Evolutionary conservation across 2,329 filamentous ascomycete genomes (phyloP), one percentile per base, ranked within the genome.

Genomic region (Diaporthe helianthi): DNA sequence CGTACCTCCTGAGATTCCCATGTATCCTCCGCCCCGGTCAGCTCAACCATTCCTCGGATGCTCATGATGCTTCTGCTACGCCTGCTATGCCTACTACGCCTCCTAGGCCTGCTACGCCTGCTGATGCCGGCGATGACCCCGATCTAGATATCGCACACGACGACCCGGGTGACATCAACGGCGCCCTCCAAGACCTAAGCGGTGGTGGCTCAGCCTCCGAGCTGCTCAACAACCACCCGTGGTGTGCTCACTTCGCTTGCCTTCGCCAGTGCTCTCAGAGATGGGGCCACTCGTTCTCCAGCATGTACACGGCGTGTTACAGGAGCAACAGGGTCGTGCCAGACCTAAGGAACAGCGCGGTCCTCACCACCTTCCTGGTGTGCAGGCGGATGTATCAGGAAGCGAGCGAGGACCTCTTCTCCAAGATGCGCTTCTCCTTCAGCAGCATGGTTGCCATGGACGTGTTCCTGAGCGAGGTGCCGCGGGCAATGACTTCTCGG

Each of bases 151-250:
- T 10, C 15, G 44, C 49, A 6, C 13, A 66, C 8, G 61, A 69
- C 4, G 67, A 66, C 61, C 67, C 67, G 17, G 67, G 67, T 4
- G 67, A 69, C 6, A 47, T 69, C 60, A 46, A 65, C 46, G 46
- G 33, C 26, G 67, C 67, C 4, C 41, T 60, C 15, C 61, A 66
- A 26, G 60, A 69, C 4, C 17, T 69, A 5, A 29, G 44, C 3
- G 19, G 8, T 7, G 13, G 9, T 7, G 19, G 29, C 2, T 13
- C 2, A 33, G 2, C 15, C 13, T 47, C 15, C 26, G 49, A 46
- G 19, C n/a, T 31, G 17, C 26, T 46, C 1, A 15, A 22, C 46
- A n/a, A 33, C 29, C 47, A 47, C 17, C 63, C 68, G 0, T 63
- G 68, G 63, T 69, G 54, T 19, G 22, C 47, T 7, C 68, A 69